A percentile compares a stretch with the other conserved stretches of the same genome.
Evolutionary conservation across 768 basidiomycete species (phyloP).

Genomic region (Hypholoma fasciculare): DNA sequence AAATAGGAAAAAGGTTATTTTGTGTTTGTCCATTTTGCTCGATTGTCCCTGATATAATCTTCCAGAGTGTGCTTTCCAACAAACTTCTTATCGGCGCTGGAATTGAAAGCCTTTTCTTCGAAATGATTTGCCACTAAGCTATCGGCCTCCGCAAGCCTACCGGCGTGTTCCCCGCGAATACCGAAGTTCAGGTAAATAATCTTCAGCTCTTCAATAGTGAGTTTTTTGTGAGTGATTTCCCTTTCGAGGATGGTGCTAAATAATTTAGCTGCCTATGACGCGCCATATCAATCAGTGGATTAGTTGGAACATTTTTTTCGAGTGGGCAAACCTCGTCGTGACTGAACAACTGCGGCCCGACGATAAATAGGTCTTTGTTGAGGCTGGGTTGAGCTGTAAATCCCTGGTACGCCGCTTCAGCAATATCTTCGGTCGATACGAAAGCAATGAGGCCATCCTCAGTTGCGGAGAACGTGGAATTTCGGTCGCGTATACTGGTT

Average conservation of each 20-base stretch:
- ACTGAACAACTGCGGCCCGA: slow-evolving; percentile 26
- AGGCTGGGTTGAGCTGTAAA: slow-evolving; percentile 12
- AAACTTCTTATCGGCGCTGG: slow-evolving; percentile 13
- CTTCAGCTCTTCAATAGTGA: slow-evolving; percentile 9
- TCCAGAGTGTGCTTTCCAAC: slow-evolving; percentile 22
- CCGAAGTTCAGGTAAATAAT: slow-evolving; percentile 1
- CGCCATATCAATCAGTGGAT: background rate
- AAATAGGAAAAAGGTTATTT: background rate
- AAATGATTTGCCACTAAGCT: slow-evolving; percentile 15
- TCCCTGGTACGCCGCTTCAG: slow-evolving; percentile 23
- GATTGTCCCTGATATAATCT: slow-evolving; percentile 25
- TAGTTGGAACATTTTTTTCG: background rate
- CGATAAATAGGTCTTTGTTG: slow-evolving; percentile 13
- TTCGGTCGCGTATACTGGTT: slow-evolving; percentile 8
- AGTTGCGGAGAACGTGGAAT: slow-evolving; percentile 16
- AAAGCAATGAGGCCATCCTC: slow-evolving; percentile 21
- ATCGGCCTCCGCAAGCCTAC: slow-evolving; percentile 17
- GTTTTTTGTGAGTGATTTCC: slow-evolving; percentile 15
- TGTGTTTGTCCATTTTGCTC: slow-evolving; percentile 13
- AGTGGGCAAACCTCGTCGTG: slow-evolving; percentile 19
- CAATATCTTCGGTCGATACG: slow-evolving; percentile 27
- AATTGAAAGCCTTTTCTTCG: slow-evolving; percentile 21
- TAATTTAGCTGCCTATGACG: slow-evolving; percentile 13
- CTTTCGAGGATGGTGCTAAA: slow-evolving; percentile 16
- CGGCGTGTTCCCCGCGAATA: slow-evolving; percentile 13